Conservation (phyloP, 2,329 filamentous ascomycete species). For the Colletotrichum tabaci region DNA sequence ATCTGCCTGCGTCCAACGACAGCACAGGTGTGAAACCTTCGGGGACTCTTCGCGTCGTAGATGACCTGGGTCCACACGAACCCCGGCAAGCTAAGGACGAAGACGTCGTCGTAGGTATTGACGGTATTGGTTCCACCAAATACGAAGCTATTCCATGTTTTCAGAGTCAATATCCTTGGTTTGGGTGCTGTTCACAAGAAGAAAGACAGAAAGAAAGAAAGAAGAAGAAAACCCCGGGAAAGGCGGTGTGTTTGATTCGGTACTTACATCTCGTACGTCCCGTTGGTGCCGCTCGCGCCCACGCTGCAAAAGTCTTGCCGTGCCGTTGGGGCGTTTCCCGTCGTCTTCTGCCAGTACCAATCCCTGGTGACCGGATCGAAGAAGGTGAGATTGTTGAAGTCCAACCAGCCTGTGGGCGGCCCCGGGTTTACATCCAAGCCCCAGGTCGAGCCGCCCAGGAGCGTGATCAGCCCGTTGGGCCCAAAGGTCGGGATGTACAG, state of each 20-base stretch:
- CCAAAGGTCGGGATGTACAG: conserved; percentile 37
- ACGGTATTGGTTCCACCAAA: conserved; percentile 36
- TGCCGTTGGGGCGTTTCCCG: conserved; percentile 25
- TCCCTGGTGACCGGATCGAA: conserved; percentile 34
- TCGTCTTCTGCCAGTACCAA: conserved; percentile 39
- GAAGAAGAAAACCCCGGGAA: no score
- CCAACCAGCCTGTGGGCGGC: conserved; percentile 10
- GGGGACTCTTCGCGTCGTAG: conserved; percentile 4
- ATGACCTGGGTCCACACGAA: conserved; percentile 41
- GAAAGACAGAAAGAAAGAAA: no score
- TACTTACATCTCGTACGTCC: conserved; percentile 41
- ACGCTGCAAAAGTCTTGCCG: conserved; percentile 31
- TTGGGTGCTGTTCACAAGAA: background rate
- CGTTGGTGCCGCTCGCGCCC: conserved; percentile 28
- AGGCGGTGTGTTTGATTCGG: background rate
- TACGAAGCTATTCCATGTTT: conserved; percentile 26
- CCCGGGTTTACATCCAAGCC: background rate
- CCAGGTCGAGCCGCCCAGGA: conserved; percentile 31
- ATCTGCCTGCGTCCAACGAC: conserved; percentile 40
- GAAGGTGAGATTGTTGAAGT: conserved; percentile 41
- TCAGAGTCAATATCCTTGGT: background rate
- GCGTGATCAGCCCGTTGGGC: conserved; percentile 26
- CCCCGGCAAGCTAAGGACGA: conserved; percentile 39
- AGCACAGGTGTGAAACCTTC: conserved; percentile 28
- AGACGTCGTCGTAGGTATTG: conserved; percentile 29